Conservation (phyloP, 208 protist species). For the Acanthamoeba sp. region DNA sequence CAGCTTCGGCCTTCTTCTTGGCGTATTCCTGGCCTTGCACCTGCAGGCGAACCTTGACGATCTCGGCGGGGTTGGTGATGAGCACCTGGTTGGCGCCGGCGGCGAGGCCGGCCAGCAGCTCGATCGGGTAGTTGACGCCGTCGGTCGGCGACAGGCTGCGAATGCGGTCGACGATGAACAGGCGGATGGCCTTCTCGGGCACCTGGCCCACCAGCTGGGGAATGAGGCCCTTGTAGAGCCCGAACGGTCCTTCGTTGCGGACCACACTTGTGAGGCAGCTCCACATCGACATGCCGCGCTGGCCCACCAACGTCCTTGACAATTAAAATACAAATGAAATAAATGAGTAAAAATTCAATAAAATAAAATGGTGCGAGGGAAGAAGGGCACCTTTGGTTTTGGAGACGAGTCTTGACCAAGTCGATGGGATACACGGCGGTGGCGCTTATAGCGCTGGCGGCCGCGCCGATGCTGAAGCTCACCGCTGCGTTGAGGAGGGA, state of each 20-base stretch:
- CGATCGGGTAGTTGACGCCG: conserved; percentile 84
- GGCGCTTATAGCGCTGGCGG: conserved; percentile 65
- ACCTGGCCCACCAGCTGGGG: conserved; percentile 89
- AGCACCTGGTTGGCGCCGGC: conserved; percentile 86
- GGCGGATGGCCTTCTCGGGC: conserved; percentile 90
- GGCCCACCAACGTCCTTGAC: background rate
- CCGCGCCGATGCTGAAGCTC: conserved; percentile 34
- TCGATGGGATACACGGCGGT: conserved; percentile 89
- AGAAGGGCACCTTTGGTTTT: conserved; percentile 82
- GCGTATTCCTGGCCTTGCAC: conserved; percentile 76
- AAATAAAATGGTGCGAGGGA: background rate
- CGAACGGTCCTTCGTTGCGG: conserved; percentile 75
- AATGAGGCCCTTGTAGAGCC: conserved; percentile 85
- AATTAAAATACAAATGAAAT: background rate
- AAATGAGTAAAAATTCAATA: background rate
- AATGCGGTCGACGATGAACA: conserved; percentile 86
- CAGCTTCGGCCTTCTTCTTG: conserved; percentile 71
- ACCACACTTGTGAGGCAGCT: background rate
- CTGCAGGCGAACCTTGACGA: conserved; percentile 89
- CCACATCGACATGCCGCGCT: conserved; percentile 4
- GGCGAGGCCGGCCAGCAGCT: conserved; percentile 84
- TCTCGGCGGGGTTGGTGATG: conserved; percentile 89
- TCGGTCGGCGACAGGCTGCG: conserved; percentile 47
- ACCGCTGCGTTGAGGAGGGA: background rate
- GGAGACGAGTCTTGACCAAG: conserved; percentile 88